phyloP scores from a whole-genome alignment of 331 rosid genomes.

The Malus hybrid region DNA sequence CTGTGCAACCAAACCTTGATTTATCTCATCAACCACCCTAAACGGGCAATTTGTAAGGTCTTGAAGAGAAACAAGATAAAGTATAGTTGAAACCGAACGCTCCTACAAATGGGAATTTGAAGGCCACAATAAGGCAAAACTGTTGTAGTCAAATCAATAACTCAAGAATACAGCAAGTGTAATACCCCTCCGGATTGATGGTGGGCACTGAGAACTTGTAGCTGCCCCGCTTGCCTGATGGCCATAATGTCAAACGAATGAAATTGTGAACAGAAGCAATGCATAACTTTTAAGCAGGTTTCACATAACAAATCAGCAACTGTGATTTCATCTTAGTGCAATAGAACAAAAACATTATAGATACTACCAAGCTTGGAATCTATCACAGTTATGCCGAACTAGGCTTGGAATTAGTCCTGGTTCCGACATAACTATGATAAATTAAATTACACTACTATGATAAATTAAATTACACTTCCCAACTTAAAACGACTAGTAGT shows the following conservation, averaged over 20 bases:
- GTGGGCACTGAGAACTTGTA: conserved; percentile 82
- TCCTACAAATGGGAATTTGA: conserved; percentile 40
- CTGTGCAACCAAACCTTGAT: conserved; percentile 60
- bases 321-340: background rate
- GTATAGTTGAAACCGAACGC: conserved; percentile 94
- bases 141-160: conserved; percentile 7
- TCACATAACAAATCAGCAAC: background rate
- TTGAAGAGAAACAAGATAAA: conserved; percentile 96
- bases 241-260: background rate
- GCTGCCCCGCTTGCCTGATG: conserved; percentile 70
- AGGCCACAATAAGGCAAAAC: conserved; percentile 8
- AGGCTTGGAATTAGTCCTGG: no score
- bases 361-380: no score
- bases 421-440: no score
- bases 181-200: conserved; percentile 99
- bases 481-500: background rate
- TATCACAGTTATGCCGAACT: no score
- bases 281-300: background rate
- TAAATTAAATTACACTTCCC: background rate
- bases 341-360: no score
- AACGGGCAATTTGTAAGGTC: conserved; percentile 96
- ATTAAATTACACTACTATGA: no score
- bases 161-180: conserved; percentile 5
- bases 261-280: conserved; percentile 5
- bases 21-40: conserved; percentile 97